Evolutionary conservation across 1,284 basidiomycete species (phyloP), one percentile per base, ranked within the genome.

Genomic region (Ustilago nuda): DNA sequence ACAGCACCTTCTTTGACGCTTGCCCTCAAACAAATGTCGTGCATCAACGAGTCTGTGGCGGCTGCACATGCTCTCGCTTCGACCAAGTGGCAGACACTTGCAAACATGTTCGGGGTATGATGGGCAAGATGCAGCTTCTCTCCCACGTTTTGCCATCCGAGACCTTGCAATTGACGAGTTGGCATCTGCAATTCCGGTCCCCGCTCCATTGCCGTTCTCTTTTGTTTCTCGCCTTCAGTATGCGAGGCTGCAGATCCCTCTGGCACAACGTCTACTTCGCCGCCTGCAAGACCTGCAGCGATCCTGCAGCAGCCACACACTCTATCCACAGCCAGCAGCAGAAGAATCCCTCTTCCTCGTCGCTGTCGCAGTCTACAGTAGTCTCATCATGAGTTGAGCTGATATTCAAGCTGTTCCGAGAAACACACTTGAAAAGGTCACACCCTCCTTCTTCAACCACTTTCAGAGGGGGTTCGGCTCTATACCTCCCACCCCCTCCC

Each of bases 161-260:
- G 39, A 17, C 39, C 17, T 27, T 27, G 23, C 23, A 27, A 27
- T 3, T 27, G 23, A 27, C 23, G 23, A 27, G 23, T 27, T 27
- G 23, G 39, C 39, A 41, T 41, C 39, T 45, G 43, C 43, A 45
- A 45, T 45, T 45, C 43, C 19, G 43, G 17, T 45, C 43, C 23
- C 43, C 43, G 43, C 43, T 9, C 43, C 13, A 37, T 37, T 37
- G 36, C 36, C 5, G 36, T 13, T 37, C 36, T 37, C 36, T 37
- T 7, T 41, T 41, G 39, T 41, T 41, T 41, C 39, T 41, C 39
- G 13, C 19, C 43, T 45, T 19, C 11, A 8, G 43, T 19, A 45
- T 45, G 43, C 43, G 39, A 41, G 39, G 13, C 39, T 41, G 39
- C 39, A 41, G 39, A 41, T 41, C 39, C 39, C 39, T 15, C 1